A percentile compares a stretch with the other conserved stretches of the same genome.
Evolutionary conservation across 2,329 filamentous ascomycete species (phyloP).

Genomic region (Phialophora chinensis): DNA sequence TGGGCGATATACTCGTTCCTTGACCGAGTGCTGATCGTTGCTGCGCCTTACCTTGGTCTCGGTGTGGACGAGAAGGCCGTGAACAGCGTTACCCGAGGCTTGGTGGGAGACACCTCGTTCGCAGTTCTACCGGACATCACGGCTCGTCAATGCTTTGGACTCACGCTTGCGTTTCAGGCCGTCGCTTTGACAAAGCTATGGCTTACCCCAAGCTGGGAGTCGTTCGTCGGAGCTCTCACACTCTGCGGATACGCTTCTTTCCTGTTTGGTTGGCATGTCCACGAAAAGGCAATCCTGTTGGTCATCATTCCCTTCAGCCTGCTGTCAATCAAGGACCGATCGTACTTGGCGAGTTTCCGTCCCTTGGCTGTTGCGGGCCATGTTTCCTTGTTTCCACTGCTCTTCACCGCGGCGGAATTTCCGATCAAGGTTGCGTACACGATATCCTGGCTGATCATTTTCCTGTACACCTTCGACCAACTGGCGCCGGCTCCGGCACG

Average conservation of each 20-base stretch:
- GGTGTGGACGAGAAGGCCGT: slow-evolving; percentile 75
- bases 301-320: slow-evolving; percentile 95
- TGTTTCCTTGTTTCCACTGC: slow-evolving; percentile 89
- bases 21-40: slow-evolving; percentile 81
- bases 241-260: slow-evolving; percentile 96
- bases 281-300: slow-evolving; percentile 94
- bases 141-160: slow-evolving; percentile 76
- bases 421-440: slow-evolving; percentile 94
- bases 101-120: slow-evolving; percentile 93
- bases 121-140: slow-evolving; percentile 88
- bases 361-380: slow-evolving; percentile 92
- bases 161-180: slow-evolving; percentile 82
- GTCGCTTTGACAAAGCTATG: slow-evolving; percentile 84
- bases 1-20: slow-evolving; percentile 97
- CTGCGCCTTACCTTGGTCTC: slow-evolving; percentile 80
- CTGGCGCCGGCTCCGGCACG: slow-evolving; percentile 82
- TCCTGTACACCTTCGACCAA: slow-evolving; percentile 84
- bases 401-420: slow-evolving; percentile 92
- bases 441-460: slow-evolving; percentile 85
- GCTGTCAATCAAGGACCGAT: slow-evolving; percentile 84
- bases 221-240: slow-evolving; percentile 85
- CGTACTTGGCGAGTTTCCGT: slow-evolving; percentile 88
- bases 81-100: slow-evolving; percentile 86
- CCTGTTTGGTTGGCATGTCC: slow-evolving; percentile 97
- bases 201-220: slow-evolving; percentile 79